Evolutionary conservation across 495 filamentous ascomycete genomes (phyloP), one percentile per base, ranked within the genome.

Genomic region (Hapsidospora chrysogenum): DNA sequence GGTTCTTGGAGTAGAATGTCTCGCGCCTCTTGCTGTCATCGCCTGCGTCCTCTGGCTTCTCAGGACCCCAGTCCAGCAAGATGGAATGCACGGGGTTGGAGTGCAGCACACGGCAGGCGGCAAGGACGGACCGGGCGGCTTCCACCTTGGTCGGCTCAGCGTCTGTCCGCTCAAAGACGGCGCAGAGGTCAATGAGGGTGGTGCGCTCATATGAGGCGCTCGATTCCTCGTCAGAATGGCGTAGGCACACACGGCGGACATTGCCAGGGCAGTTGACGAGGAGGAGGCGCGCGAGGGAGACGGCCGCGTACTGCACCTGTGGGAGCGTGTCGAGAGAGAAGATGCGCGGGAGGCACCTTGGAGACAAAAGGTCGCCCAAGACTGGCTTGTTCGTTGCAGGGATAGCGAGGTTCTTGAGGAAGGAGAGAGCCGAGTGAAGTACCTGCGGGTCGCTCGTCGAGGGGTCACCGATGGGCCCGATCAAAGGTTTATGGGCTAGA

Each of bases 341-440:
- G 29, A 84, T 54, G 0, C 54, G 58, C 2, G 78, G 70, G 15
- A 83, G 60, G 1, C 66, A 54, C 17, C 57, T 45, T 4, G 67
- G 26, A 11, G 52, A 41, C 10, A 65, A 51, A 1, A 73, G 57
- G 9, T 63, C 46, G 6, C 70, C 79, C 3, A 87, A 51, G 7
- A 51, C 42, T 19, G 53, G 35, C 37, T 77, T 80, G 44, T 85
- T 85, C 4, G 57, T 54, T 7, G 59, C 47, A 2, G 78, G 69
- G 37, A 87, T 74, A 22, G 79, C 76, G 2, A 87, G 61, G 44
- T 89, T 87, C 46, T 82, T 86, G 36, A 85, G 56, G 43, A 85
- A 82, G n/a, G 78, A 68, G 6, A 84, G 61, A 3, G 64, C 58
- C 7, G 77, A 67, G 49, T 84, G 78, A 2, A 79, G 56, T 0